phyloP scores from a whole-genome alignment of 1,284 basidiomycete species.

The Irpex lacteus region DNA sequence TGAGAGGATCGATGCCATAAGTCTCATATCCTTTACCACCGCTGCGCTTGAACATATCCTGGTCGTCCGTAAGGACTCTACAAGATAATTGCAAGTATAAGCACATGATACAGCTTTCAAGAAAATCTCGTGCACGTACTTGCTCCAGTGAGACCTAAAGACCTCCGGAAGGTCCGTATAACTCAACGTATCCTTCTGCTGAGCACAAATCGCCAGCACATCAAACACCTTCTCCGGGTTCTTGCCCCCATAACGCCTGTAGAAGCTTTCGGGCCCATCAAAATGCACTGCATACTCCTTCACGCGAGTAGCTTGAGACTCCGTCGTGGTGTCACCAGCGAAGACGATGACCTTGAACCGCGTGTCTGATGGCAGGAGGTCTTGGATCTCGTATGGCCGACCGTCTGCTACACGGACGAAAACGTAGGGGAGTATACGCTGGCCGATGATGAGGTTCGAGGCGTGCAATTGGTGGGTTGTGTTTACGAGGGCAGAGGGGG shows the following conservation, averaged over 20 bases:
- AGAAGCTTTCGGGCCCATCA: conserved; percentile 9
- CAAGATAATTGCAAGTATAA: background rate
- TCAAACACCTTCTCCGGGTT: conserved; percentile 16
- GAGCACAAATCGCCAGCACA: conserved; percentile 17
- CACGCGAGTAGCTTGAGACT: conserved; percentile 38
- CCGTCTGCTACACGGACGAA: conserved; percentile 64
- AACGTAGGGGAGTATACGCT: conserved; percentile 57
- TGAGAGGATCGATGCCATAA: conserved; percentile 33
- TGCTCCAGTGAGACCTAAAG: conserved; percentile 29
- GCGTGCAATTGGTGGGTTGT: conserved; percentile 43
- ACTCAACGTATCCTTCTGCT: conserved; percentile 21
- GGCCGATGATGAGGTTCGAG: conserved; percentile 48
- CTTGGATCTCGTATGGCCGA: conserved; percentile 64
- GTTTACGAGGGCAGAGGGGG: conserved; percentile 48
- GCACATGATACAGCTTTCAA: background rate
- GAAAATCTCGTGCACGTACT: conserved; percentile 14
- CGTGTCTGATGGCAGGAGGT: conserved; percentile 62
- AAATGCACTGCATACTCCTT: conserved; percentile 9
- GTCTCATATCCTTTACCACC: conserved; percentile 32
- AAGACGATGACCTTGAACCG: conserved; percentile 23
- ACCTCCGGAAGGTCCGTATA: conserved; percentile 26
- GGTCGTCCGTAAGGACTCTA: conserved; percentile 23
- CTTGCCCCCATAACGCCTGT: conserved; percentile 9
- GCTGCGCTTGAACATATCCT: conserved; percentile 16
- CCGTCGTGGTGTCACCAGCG: conserved; percentile 29